These are phyloP conservation scores for Astraeus odoratus DNA, from an alignment of 768 basidiomycete species.

Conservation along the genomic window DNA sequence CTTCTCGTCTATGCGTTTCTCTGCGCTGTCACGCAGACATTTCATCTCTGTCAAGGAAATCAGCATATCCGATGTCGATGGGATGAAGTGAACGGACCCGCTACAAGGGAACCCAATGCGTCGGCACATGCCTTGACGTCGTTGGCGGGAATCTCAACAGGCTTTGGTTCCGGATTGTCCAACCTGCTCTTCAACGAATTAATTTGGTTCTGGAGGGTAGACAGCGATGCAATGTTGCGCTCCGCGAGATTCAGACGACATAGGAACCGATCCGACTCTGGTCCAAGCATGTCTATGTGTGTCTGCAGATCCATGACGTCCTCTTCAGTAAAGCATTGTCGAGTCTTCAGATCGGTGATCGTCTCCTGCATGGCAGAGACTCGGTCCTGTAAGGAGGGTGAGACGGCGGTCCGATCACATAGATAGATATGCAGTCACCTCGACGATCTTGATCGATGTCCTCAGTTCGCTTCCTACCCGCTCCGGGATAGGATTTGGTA, in stretches of 20 bases:
- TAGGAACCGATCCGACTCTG: constrained; percentile 25
- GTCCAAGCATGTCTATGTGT: constrained; percentile 34
- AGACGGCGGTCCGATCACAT: neutral
- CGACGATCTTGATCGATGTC: constrained; percentile 15
- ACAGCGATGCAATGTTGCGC: constrained; percentile 26
- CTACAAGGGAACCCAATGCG: constrained; percentile 33
- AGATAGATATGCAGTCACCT: constrained; percentile 8
- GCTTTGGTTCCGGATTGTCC: constrained; percentile 12
- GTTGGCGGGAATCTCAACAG: constrained; percentile 8
- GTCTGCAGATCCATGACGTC: constrained; percentile 28
- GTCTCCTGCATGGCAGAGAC: constrained; percentile 16
- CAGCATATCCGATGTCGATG: neutral
- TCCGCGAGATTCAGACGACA: constrained; percentile 22
- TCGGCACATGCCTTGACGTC: constrained; percentile 26
- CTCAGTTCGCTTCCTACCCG: constrained; percentile 18
- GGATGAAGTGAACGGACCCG: constrained; percentile 29
- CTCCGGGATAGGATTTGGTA: constrained; percentile 13
- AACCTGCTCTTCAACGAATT: constrained; percentile 13
- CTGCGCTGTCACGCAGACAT: constrained; percentile 33
- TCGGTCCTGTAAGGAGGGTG: constrained; percentile 14
- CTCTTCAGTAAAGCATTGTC: constrained; percentile 21
- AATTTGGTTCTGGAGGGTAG: constrained; percentile 22
- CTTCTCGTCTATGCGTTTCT: constrained; percentile 40
- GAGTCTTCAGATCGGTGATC: constrained; percentile 15
- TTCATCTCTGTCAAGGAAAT: constrained; percentile 35